phyloP scores from a whole-genome alignment of 1,284 basidiomycete species.

The Lentinula novae-zelandiae region DNA sequence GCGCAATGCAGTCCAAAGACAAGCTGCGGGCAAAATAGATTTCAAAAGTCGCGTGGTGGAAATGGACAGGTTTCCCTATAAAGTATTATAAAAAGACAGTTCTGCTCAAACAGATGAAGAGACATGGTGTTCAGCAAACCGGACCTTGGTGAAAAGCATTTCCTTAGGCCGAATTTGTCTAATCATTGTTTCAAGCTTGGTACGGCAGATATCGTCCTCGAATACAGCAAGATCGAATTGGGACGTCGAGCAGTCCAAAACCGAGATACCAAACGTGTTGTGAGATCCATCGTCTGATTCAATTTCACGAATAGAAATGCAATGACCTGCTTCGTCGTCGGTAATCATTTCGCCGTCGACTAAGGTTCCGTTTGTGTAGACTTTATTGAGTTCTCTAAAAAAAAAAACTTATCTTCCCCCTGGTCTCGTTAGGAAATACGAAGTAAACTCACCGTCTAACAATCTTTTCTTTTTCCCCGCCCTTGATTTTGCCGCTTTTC shows the following conservation, averaged over 20 bases:
- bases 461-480: conserved; percentile 70
- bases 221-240: conserved; percentile 93
- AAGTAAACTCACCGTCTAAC: conserved; percentile 59
- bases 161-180: conserved; percentile 94
- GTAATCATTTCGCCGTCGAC: conserved; percentile 88
- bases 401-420: background rate
- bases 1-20: conserved; percentile 85
- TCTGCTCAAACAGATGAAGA: conserved; percentile 10
- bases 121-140: conserved; percentile 10
- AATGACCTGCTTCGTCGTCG: conserved; percentile 95
- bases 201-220: conserved; percentile 90
- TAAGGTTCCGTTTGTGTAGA: conserved; percentile 96
- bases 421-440: background rate
- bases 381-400: conserved; percentile 85
- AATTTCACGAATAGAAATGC: conserved; percentile 83
- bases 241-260: conserved; percentile 95
- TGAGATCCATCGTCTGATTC: conserved; percentile 39
- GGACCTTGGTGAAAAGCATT: conserved; percentile 88
- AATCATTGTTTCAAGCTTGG: conserved; percentile 91
- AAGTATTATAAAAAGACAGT: background rate
- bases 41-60: conserved; percentile 80
- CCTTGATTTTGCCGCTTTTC: conserved; percentile 45
- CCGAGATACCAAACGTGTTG: conserved; percentile 83
- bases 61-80: conserved; percentile 79
- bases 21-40: conserved; percentile 70